Evolutionary conservation across 495 filamentous ascomycete genomes (phyloP).

Genomic region (Massariosphaeria phaeospora): DNA sequence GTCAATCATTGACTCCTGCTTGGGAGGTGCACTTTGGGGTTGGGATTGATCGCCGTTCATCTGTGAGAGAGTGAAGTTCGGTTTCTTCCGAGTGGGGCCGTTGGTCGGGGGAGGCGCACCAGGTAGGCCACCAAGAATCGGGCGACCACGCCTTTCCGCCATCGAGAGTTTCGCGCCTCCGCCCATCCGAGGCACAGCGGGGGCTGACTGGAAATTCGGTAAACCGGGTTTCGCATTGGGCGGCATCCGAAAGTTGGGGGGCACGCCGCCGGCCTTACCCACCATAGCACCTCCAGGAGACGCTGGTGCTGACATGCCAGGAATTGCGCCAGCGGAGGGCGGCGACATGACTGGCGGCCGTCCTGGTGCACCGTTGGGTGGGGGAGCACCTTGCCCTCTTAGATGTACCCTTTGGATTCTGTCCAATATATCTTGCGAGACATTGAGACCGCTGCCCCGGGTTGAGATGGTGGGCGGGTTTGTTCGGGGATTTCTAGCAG

Average conservation of each 20-base stretch:
- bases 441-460: constrained; percentile 49
- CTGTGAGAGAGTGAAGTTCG: constrained; percentile 38
- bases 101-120: constrained; percentile 28
- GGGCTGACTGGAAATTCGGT: constrained; percentile 36
- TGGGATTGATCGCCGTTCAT: constrained; percentile 35
- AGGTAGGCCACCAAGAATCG: constrained; percentile 40
- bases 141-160: constrained; percentile 40
- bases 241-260: constrained; percentile 33
- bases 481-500: constrained; percentile 58
- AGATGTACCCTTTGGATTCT: constrained; percentile 38
- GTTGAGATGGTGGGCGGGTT: constrained; percentile 51
- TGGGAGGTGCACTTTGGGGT: constrained; percentile 19
- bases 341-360: constrained; percentile 22
- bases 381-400: constrained; percentile 36
- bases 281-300: constrained; percentile 11
- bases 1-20: constrained; percentile 65
- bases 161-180: constrained; percentile 47
- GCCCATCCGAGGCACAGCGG: constrained; percentile 34
- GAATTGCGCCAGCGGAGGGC: not conserved
- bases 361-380: constrained; percentile 11
- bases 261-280: constrained; percentile 29
- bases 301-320: constrained; percentile 1
- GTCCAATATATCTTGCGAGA: constrained; percentile 71
- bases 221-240: constrained; percentile 30
- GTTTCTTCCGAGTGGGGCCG: constrained; percentile 34